Evolutionary conservation across 495 filamentous ascomycete genomes (phyloP), one percentile per base, ranked within the genome.

Genomic region (Melanomma pulvis-pyrius): DNA sequence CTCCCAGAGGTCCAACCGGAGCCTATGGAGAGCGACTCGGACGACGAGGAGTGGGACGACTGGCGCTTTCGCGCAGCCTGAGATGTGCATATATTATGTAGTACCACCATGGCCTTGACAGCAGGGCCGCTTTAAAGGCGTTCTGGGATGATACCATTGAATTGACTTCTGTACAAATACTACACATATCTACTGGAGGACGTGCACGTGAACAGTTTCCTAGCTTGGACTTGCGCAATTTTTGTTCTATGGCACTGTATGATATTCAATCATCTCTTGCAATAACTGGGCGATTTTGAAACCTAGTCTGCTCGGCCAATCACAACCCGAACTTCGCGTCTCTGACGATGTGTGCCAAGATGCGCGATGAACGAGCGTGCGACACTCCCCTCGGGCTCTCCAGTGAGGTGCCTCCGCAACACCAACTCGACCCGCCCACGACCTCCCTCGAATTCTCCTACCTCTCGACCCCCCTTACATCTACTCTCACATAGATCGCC

Each of bases 21-120:
- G 29, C 74, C 67, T 6, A 80, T 80, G 71, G 56, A 79, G 11
- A 83, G 82, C 1, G 84, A 86, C 2, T 83, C 83, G 1, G 84
- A 87, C 0, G 82, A 84, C 0, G 82, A 85, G 65, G 85, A 84
- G 30, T 92, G 87, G 87, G 87, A 87, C 75, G 84, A 84, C 52
- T 92, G 90, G 81, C 77, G 86, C 62, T 88, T 91, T 44, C 60
- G 60, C 41, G 22, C 46, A n/a, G 55, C 65, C 13, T 68, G 56
- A 47, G 13, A 15, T 44, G 15, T 24, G 17, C 21, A 7, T 9
- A n/a, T 51, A 11, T 5, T 56, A 22, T 63, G 32, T 46, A 46
- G 19, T 63, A 41, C 13, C 53, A 63, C 36, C 50, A 63, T 24
- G 8, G 36, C 48, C 26, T 28, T 5, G 41, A 48, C 19, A 50